Base-by-base conservation (phyloP, 2,329 filamentous ascomycete genomes). In the Colletotrichum sp. region DNA sequence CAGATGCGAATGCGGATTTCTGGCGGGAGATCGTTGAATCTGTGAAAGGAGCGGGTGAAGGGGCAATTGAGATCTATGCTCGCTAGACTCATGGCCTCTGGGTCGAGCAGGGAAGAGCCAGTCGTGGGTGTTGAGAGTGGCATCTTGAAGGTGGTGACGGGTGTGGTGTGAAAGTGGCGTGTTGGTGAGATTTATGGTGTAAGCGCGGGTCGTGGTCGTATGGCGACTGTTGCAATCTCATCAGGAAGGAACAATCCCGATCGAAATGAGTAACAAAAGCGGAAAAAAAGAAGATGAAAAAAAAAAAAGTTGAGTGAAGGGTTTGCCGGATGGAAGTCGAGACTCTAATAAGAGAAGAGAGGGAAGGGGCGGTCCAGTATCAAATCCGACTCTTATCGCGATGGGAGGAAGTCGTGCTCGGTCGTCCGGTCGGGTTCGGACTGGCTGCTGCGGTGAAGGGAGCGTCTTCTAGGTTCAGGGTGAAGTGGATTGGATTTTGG, bases 1-100 rank as follows among this genome's bases (percentile, higher is more conserved):
- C 75, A 77, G 8, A 77, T 75, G 5, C 9, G 28, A 16, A 9
- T 2, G 24, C 75, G 75, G n/a, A 77, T 36, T 24, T 77, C 75
- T 1, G 63, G 21, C 4, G 75, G 72, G 8, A 77, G 72, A 1
- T 32, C 13, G 2, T 5, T 5, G 62, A 77, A 77, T 24, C 3
- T 34, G 60, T 77, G 75, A 18, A 77, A 77, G 28, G 8, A 21
- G 21, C 13, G 74, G 5, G 64, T 30, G 36, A 59, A 32, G 6
- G 65, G 16, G 8, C 6, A 5, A 13, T 3, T 12, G 16, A 76
- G 70, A 7, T 76, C 64, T 8, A 76, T 32, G 21, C 21, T n/a
- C 2, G 21, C 59, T 3, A 76, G 57, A 0, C 21, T 44, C 26
- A 36, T 26, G 2, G 5, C 21, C 8, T 32, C 21, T n/a, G 18